A percentile compares a stretch with the other conserved stretches of the same genome.
Evolutionary conservation across 106 monocot genomes (phyloP).

Genomic region (Alisma plantagoaquatica): DNA sequence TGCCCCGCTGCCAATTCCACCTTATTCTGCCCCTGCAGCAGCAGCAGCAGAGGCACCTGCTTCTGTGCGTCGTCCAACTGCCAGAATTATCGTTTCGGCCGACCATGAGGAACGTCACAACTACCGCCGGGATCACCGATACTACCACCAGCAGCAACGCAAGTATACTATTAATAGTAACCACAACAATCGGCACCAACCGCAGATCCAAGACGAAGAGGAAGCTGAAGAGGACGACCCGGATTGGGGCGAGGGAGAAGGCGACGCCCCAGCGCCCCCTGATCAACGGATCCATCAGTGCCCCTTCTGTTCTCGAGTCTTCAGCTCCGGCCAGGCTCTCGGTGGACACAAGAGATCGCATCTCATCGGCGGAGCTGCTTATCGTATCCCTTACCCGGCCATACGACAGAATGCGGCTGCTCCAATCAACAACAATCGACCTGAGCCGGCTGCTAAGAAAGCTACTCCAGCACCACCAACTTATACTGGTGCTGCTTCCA

Average conservation of each 20-base stretch:
- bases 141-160: too few species aligned
- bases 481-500: background rate
- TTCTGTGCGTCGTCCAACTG: too few species aligned
- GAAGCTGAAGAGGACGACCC: background rate
- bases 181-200: background rate
- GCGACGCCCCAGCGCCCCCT: background rate
- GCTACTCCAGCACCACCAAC: background rate
- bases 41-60: too few species aligned
- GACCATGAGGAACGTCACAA: too few species aligned
- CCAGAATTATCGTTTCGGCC: too few species aligned
- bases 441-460: too few species aligned
- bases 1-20: too few species aligned
- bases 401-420: too few species aligned
- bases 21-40: too few species aligned
- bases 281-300: slow-evolving; percentile 22
- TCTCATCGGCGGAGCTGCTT: slow-evolving; percentile 3
- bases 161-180: too few species aligned
- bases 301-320: slow-evolving; percentile 22
- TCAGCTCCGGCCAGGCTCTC: slow-evolving; percentile 21
- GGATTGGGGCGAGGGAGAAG: background rate
- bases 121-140: too few species aligned
- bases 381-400: background rate
- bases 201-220: background rate
- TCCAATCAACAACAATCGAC: too few species aligned
- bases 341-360: slow-evolving; percentile 31